These are phyloP conservation scores for Tuber indicum DNA, from an alignment of 495 filamentous ascomycete species.

Conservation along the genomic window DNA sequence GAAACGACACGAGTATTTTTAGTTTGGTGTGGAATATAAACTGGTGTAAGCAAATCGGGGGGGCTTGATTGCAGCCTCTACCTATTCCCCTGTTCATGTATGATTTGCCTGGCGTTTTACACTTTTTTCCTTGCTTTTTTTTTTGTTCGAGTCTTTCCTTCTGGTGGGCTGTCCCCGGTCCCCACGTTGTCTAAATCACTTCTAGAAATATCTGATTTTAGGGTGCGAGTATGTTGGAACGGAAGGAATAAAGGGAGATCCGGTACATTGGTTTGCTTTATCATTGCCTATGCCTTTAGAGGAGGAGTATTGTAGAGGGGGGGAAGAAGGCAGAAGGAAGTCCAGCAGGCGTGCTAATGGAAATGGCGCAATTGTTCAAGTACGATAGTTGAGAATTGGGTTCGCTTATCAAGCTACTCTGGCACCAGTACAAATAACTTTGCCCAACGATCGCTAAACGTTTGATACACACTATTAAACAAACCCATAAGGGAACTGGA, in stretches of 20 bases:
- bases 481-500: not conserved
- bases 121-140: not conserved
- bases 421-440: not conserved
- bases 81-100: not conserved
- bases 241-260: not conserved
- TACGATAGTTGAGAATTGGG: not conserved
- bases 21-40: slow-evolving; percentile 1
- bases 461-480: not conserved
- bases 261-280: not conserved
- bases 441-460: not conserved
- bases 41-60: not conserved
- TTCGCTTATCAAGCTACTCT: not conserved
- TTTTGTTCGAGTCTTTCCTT: not conserved
- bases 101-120: not conserved
- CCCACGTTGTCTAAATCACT: not conserved
- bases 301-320: not conserved
- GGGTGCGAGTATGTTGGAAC: not conserved
- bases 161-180: not conserved
- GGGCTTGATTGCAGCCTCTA: not conserved
- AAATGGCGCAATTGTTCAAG: not conserved
- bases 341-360: not conserved
- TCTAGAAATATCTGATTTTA: not conserved
- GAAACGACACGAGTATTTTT: not conserved
- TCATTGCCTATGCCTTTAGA: not conserved
- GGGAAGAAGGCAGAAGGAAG: not conserved